Base-by-base conservation (phyloP, 495 filamentous ascomycete genomes). In the Gamarada debralockiae region DNA sequence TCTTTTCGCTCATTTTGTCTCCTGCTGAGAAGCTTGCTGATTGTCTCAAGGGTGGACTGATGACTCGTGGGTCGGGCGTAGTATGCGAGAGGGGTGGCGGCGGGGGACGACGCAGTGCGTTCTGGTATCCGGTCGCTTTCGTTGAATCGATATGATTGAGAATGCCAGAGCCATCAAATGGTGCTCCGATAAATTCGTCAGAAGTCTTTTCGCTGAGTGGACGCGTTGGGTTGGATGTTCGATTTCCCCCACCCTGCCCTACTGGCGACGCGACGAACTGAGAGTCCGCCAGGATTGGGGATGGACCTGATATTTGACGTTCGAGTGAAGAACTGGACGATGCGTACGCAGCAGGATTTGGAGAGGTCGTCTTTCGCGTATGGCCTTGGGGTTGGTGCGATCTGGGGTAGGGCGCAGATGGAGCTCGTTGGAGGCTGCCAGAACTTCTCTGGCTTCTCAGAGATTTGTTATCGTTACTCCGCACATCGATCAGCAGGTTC, bases 21-120 rank as follows among this genome's bases (percentile, higher is more conserved):
- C 76, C 74, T 47, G 79, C 76, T 21, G 87, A 83, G 69, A 91
- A 92, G 69, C 87, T 95, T 47, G 80, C 80, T 4, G 91, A 92
- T 61, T 91, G 88, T 63, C 88, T 81, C 50, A 96, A 75, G 59
- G 77, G 73, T 59, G 82, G 68, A 61, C 74, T 73, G 77, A 78
- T 73, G 55, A 69, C 60, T 56, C 69, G 73, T 50, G 77, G 64
- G 51, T 85, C 79, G 44, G 85, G 73, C 58, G 68, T 77, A 45
- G 82, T 77, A 62, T 82, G 78, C 48, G 81, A 77, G 48, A 77
- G 67, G 47, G 72, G 74, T 38, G 78, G 70, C 10, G 71, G 72
- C 56, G 78, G 71, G 43, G 80, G 70, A 53, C 73, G 75, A 45
- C 70, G 67, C 52, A 73, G 56, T 56, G 73, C 65, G 53, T 58